These are phyloP conservation scores for Zoysia pacifica DNA, from an alignment of 176 grass and related monocot species.

Conservation along the genomic window DNA sequence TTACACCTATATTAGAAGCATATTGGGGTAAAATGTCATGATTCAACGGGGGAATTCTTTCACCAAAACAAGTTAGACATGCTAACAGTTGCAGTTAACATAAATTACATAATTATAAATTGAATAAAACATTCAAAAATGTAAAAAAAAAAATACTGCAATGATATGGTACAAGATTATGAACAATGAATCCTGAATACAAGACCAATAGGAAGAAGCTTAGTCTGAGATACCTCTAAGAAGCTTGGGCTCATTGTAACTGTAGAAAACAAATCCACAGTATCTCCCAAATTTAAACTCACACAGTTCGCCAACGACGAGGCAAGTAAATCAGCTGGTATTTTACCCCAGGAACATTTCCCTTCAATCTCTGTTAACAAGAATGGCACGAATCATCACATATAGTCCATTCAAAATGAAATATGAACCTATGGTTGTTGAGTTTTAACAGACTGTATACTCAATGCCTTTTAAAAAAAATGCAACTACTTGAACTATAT, in stretches of 20 bases:
- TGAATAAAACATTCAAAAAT: neutral
- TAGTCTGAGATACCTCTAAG: constrained; percentile 67
- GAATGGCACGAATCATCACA: constrained; percentile 6
- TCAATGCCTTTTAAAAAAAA: constrained; percentile 21
- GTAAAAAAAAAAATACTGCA: neutral
- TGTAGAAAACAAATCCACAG: constrained; percentile 75
- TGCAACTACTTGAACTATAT: constrained; percentile 13
- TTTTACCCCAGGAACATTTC: constrained; percentile 87
- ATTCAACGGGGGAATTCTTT: constrained; percentile 16
- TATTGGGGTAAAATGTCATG: neutral
- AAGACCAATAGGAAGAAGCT: neutral
- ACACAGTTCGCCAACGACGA: constrained; percentile 83
- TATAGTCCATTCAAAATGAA: constrained; percentile 39
- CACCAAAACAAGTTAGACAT: constrained; percentile 7
- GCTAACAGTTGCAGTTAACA: neutral
- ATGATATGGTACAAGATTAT: neutral
- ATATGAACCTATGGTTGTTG: constrained; percentile 23
- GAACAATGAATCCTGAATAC: constrained; percentile 18
- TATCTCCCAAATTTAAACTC: constrained; percentile 80
- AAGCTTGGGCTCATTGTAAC: constrained; percentile 78
- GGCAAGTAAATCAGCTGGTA: constrained; percentile 82
- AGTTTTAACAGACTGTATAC: neutral
- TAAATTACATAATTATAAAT: constrained; percentile 1
- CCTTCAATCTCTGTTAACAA: constrained; percentile 78
- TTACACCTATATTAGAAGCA: neutral